A percentile compares a stretch with the other conserved stretches of the same genome.
phyloP scores from a whole-genome alignment of 371 early-diverging fungal species.

The Mucor racemosus region DNA sequence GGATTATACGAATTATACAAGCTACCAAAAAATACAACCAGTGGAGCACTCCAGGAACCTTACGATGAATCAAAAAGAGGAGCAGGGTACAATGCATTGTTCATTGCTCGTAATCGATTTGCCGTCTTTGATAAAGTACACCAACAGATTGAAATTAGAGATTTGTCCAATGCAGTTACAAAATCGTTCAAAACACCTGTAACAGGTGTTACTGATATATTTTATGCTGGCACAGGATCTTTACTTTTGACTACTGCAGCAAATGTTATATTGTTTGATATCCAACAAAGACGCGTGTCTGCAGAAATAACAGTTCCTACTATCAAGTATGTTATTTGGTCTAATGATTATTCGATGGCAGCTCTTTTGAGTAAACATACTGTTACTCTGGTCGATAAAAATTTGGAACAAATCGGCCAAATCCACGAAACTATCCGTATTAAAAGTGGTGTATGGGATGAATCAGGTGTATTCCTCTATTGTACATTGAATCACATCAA shows the following conservation, averaged over 20 bases:
- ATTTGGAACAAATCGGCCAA: not conserved
- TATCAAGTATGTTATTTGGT: not conserved
- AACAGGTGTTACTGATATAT: not conserved
- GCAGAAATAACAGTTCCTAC: not conserved
- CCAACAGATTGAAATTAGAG: not conserved
- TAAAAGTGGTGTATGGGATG: not conserved
- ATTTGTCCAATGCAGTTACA: conserved; percentile 63
- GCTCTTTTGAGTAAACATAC: not conserved
- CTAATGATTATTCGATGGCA: conserved; percentile 68
- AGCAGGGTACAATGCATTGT: conserved; percentile 82
- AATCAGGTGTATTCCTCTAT: conserved; percentile 1
- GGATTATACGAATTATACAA: conserved; percentile 88
- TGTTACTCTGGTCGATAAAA: not conserved
- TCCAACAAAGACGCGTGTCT: not conserved
- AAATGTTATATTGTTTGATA: not conserved
- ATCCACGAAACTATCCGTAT: not conserved
- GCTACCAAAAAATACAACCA: conserved; percentile 71
- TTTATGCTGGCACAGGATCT: not conserved
- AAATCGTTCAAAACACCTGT: not conserved
- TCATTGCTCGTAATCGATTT: conserved; percentile 86
- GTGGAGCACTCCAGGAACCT: conserved; percentile 69
- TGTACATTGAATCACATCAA: not conserved
- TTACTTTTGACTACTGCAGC: not conserved
- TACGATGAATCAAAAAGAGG: conserved; percentile 76
- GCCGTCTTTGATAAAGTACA: not conserved